Evolutionary conservation across 2,329 filamentous ascomycete genomes (phyloP), one percentile per base, ranked within the genome.

Genomic region (Fusarium denticulatum): DNA sequence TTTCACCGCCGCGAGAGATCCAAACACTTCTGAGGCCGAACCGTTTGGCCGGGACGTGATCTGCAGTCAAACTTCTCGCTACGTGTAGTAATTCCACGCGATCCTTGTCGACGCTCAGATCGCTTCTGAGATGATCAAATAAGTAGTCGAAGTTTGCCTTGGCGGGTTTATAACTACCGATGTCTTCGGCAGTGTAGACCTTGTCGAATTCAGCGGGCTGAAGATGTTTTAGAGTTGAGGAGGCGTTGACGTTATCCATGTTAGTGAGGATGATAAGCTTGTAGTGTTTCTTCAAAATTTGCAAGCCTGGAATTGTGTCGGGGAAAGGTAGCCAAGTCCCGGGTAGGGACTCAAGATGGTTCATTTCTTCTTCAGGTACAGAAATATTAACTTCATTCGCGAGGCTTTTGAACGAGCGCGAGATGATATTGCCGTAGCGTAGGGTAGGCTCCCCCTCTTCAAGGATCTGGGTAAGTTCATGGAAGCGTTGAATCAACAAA

Each of bases 1-100:
- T 71, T 10, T 62, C 50, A 1, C 68, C 67, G 2, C 68, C 67
- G 6, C 67, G 40, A 18, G 62, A 67, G 6, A 71, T 63, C 56
- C 67, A 68, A 20, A 71, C 62, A 14, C 67, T 71, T 8, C 30
- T 43, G 1, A 71, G 18, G 3, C 50, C 56, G 9, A 67, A 24
- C 32, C 34, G 16, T 24, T 71, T 71, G 2, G 67, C 67, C 3
- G 67, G 60, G 5, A 71, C 43, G 22, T 71, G 68, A 42, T 71
- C 68, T 14, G 68, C 67, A 26, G 46, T 71, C 26, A 71, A 36
- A 24, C 68, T 71, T 57, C 67, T 70, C 13, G 68, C 67, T 10
- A 71, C 67, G 15, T 71, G 62, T 9, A 71, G 20, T 11, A 71
- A 39, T 2, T 67, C 50, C 15, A 39, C 56, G 32, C 34, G 28